Percentiles rank a stretch among this genome's conserved stretches.
Evolutionary conservation across 164 flowering plant species (phyloP).

Genomic region (Sextonia rubra): DNA sequence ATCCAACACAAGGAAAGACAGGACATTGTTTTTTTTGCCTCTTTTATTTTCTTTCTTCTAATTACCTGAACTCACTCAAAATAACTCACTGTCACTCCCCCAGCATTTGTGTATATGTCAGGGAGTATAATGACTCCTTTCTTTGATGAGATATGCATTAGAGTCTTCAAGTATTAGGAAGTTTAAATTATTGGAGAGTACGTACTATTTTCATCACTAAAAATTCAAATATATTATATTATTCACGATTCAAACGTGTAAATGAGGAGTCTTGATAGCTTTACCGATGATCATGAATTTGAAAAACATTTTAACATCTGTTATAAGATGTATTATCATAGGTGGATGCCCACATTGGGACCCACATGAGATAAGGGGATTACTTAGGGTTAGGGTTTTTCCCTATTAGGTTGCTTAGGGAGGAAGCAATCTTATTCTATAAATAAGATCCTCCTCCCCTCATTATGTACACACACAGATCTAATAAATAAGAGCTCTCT

Average conservation of each 20-base stretch:
- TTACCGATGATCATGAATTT: slow-evolving; percentile 27
- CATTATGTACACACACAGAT: too few relatives aligned
- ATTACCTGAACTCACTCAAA: slow-evolving; percentile 74
- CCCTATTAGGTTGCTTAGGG: too few relatives aligned
- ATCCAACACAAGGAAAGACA: background rate
- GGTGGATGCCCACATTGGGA: too few relatives aligned
- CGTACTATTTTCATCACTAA: too few relatives aligned
- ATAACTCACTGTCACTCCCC: slow-evolving; percentile 53
- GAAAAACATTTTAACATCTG: slow-evolving; percentile 22
- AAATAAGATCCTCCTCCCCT: too few relatives aligned
- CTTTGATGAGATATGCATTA: slow-evolving; percentile 43
- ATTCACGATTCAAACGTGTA: slow-evolving; percentile 27
- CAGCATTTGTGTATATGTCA: slow-evolving; percentile 74
- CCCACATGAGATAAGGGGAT: too few relatives aligned
- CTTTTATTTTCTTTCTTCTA: too few relatives aligned
- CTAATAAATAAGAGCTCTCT: too few relatives aligned
- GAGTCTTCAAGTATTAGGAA: background rate
- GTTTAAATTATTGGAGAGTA: background rate
- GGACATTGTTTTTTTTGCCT: background rate
- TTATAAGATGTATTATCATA: too few relatives aligned
- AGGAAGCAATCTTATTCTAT: too few relatives aligned
- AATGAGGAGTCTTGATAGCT: slow-evolving; percentile 29
- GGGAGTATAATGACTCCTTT: slow-evolving; percentile 68
- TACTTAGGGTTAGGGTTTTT: too few relatives aligned
- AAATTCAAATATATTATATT: background rate